Base-by-base conservation (phyloP, 192 early-diverging fungal genomes). In the Coemansia umbellata region DNA sequence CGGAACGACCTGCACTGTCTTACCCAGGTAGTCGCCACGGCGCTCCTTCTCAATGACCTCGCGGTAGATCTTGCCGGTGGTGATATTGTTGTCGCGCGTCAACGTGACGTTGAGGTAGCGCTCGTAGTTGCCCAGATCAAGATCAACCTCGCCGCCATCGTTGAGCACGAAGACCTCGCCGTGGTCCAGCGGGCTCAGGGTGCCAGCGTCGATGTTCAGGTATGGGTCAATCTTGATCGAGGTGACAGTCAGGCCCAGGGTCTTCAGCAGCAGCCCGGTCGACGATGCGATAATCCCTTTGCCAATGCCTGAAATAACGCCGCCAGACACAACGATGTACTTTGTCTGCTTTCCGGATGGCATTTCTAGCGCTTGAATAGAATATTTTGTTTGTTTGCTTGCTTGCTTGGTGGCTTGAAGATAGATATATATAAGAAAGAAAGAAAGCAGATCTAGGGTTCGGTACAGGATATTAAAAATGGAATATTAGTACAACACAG, bases 201-300 rank as follows among this genome's bases (percentile, higher is more conserved):
- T 91, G 60, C 96, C 96, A 49, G 96, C 96, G 66, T 99, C 96
- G 60, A 99, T 96, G 84, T 97, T 99, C 47, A 99, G 82, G 79
- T 99, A 99, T 24, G 96, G 96, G 64, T 99, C 96, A 67, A 99
- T 99, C 73, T 99, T 99, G 82, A 99, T 97, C 51, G 95, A 88
- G 44, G 94, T 97, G 24, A 99, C 96, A 31, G 80, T 80, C 50
- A 97, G 82, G 18, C 94, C 96, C 33, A 88, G 78, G 3, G 92
- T 90, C 78, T 96, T 92, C 55, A 99, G 84, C 37, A 99, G 78
- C 35, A 95, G 83, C 45, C 96, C 96, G 5, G 94, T 95, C 26
- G 91, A 94, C 40, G 95, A 97, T 24, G 96, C 96, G 78, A 99
- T 98, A 43, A 99, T 91, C 37, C 96, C 96, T 78, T 99, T 99